These are phyloP conservation scores for Pascua guehoae DNA, from an alignment of 1,284 basidiomycete species.

Conservation along the genomic window DNA sequence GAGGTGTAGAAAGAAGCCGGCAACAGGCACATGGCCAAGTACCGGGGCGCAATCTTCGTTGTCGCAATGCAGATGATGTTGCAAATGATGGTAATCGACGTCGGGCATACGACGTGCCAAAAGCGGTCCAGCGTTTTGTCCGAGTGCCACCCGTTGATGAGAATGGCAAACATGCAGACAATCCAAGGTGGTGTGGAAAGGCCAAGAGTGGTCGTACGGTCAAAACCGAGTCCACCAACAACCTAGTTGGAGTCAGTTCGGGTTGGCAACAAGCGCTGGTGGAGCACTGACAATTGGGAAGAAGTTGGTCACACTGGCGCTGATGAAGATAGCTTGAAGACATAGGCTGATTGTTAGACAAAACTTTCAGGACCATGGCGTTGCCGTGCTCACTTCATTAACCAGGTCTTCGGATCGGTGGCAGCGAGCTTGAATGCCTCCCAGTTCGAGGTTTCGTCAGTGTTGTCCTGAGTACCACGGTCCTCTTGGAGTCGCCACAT, in stretches of 20 bases:
- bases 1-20: constrained; percentile 30
- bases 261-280: no score
- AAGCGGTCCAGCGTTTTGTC: constrained; percentile 12
- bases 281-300: constrained; percentile 37
- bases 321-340: constrained; percentile 21
- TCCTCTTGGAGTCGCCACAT: constrained; percentile 39
- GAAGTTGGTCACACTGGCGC: constrained; percentile 42
- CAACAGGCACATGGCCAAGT: constrained; percentile 35
- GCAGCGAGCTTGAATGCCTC: constrained; percentile 29
- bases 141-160: constrained; percentile 17
- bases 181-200: constrained; percentile 43
- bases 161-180: constrained; percentile 23
- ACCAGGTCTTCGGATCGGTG: not conserved
- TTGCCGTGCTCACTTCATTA: no score
- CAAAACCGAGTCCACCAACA: constrained; percentile 33
- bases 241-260: constrained; percentile 6
- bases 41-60: constrained; percentile 38
- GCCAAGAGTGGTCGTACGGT: constrained; percentile 40
- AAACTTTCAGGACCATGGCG: no score
- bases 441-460: constrained; percentile 24
- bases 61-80: constrained; percentile 64
- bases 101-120: constrained; percentile 7
- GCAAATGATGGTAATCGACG: constrained; percentile 59
- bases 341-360: no score
- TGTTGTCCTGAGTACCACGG: constrained; percentile 31